Evolutionary conservation across 352 stramenopile species (phyloP), one percentile per base, ranked within the genome.

Genomic region (Globisporangium cylindrosporum): DNA sequence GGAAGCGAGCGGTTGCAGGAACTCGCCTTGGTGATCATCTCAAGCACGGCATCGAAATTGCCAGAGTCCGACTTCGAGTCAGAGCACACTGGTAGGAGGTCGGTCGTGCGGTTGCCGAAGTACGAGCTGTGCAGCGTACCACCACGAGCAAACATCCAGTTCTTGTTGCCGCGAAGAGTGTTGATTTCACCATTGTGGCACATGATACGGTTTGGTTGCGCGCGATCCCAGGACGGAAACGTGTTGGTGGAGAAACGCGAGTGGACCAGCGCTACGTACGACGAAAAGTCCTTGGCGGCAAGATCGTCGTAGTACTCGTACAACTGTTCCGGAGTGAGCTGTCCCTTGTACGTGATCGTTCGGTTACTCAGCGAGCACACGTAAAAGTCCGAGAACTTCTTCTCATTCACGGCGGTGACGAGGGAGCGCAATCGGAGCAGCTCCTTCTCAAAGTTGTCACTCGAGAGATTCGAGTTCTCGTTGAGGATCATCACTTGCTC

Each of bases 121-220:
- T 98, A 97, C 22, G 91, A 86, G 58, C 84, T 97, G 69, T 96
- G 85, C 70, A 98, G 90, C 43, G 95, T 95, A 56, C 91, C 91
- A 60, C 90, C 90, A 55, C 95, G 90, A 49, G 84, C 89, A 71
- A 97, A 97, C 94, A 99, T 98, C 95, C 94, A 99, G 76, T 99
- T 99, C 65, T 99, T 97, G 81, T 99, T 99, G 54, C 97, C 96
- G 43, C 95, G 88, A 6, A 99, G 83, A 12, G 97, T 99, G 77
- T 99, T 99, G 79, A 99, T 99, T 79, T 99, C 97, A 27, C 97
- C 97, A 79, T 99, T 99, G 88, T 99, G 96, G 64, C 95, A 99
- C 92, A 99, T 98, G 79, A 99, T 98, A 32, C 96, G 91, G 71
- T 98, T 98, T 25, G 97, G 97, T 80, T 99, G 96, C 22, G 95